phyloP scores from a whole-genome alignment of 805 yeast genomes.

The Kluyveromyces wickerhamii region DNA sequence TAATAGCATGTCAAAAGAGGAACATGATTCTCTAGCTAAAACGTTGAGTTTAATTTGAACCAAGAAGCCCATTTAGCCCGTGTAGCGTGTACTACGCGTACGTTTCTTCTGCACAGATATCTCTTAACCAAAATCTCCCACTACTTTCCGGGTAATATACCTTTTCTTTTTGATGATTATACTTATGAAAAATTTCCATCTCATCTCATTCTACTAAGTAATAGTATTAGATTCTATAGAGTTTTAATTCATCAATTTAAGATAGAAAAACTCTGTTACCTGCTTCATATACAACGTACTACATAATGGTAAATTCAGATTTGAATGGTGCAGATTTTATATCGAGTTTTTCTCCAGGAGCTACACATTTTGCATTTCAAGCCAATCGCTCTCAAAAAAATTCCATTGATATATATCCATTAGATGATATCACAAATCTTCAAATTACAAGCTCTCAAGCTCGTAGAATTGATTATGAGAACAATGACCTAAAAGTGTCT shows the following conservation, averaged over 20 bases:
- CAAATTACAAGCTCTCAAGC: constrained; percentile 26
- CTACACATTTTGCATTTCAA: constrained; percentile 28
- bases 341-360: constrained; percentile 24
- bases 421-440: constrained; percentile 20
- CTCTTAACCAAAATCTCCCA: too few relatives aligned
- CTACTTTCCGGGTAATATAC: not conserved
- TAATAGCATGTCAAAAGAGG: constrained; percentile 32
- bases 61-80: too few relatives aligned
- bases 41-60: constrained; percentile 14
- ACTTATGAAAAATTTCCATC: constrained; percentile 1
- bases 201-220: too few relatives aligned
- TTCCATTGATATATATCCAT: constrained; percentile 29
- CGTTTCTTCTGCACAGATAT: too few relatives aligned
- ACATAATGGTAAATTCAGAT: constrained; percentile 3
- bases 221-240: too few relatives aligned
- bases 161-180: constrained; percentile 1
- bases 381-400: constrained; percentile 28
- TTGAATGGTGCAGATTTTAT: constrained; percentile 12
- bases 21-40: constrained; percentile 28
- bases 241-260: too few relatives aligned
- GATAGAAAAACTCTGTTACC: too few relatives aligned
- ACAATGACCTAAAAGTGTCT: constrained; percentile 21
- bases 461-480: constrained; percentile 26
- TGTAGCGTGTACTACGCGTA: too few relatives aligned
- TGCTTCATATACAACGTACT: too few relatives aligned